Evolutionary conservation across 2,329 filamentous ascomycete species (phyloP).

Genomic region (Fusarium pseudocircinatum): DNA sequence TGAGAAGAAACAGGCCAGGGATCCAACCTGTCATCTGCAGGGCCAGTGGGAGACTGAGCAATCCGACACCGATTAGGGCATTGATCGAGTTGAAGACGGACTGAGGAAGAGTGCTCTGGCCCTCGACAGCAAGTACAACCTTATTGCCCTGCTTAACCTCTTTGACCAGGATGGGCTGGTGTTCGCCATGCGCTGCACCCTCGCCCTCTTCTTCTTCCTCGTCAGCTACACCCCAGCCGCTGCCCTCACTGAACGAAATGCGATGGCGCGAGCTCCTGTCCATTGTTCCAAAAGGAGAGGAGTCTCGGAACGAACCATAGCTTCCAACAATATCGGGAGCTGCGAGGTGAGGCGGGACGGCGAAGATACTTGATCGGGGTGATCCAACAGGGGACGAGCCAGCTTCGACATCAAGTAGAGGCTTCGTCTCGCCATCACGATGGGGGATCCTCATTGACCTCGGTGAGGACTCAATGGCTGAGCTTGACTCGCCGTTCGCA

Average conservation of each 20-base stretch:
- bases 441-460: conserved; percentile 36
- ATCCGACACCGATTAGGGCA: conserved; percentile 87
- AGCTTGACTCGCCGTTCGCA: conserved; percentile 37
- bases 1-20: conserved; percentile 78
- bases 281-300: conserved; percentile 63
- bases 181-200: conserved; percentile 62
- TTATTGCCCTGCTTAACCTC: conserved; percentile 89
- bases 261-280: conserved; percentile 49
- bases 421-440: conserved; percentile 60
- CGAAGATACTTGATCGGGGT: conserved; percentile 60
- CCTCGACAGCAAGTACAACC: conserved; percentile 84
- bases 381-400: conserved; percentile 43
- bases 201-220: conserved; percentile 40
- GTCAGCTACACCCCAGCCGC: conserved; percentile 50
- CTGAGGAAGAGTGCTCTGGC: conserved; percentile 94
- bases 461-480: conserved; percentile 28
- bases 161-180: conserved; percentile 84
- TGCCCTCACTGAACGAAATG: conserved; percentile 58
- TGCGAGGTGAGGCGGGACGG: conserved; percentile 67
- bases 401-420: conserved; percentile 56
- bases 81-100: conserved; percentile 98
- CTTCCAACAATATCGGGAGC: conserved; percentile 77
- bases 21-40: conserved; percentile 91
- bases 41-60: conserved; percentile 88
- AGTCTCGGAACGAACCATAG: conserved; percentile 65